A percentile compares a stretch with the other conserved stretches of the same genome.
phyloP scores from a whole-genome alignment of 257 asterid species.

The Fraxinus anomala region DNA sequence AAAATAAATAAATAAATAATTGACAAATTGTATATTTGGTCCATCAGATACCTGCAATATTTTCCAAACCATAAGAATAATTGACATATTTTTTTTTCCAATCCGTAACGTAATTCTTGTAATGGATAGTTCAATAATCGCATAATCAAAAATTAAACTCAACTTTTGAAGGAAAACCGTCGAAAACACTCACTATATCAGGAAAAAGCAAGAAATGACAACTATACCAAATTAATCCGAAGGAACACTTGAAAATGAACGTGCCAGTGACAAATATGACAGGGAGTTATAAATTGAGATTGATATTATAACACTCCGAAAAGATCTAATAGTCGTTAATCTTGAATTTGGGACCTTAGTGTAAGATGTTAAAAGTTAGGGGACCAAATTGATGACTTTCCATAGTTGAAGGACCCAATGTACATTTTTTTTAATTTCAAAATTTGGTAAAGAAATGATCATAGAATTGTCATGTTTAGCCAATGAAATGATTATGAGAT shows the following conservation, averaged over 20 bases:
- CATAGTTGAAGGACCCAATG: no score
- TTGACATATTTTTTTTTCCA: neutral
- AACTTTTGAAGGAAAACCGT: neutral
- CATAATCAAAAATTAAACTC: neutral
- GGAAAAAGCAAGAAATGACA: neutral
- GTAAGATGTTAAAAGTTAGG: no score
- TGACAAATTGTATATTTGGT: constrained; percentile 83
- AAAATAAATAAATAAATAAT: no score
- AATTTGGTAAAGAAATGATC: no score
- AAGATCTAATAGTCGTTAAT: no score
- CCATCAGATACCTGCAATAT: constrained; percentile 81
- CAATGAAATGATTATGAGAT: no score
- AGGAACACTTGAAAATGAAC: neutral
- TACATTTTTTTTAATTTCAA: no score
- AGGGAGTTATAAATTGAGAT: neutral
- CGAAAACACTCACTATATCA: neutral
- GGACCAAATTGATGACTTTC: no score
- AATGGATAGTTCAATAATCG: neutral
- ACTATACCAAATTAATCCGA: constrained; percentile 5
- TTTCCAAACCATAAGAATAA: neutral
- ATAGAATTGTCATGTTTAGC: no score
- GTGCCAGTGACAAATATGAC: neutral
- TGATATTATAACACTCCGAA: no score
- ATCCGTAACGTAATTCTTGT: neutral
- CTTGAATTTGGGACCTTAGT: no score